Percentiles rank a stretch among this genome's conserved stretches.
Evolutionary conservation across 805 yeast species (phyloP).

Genomic region (Schwanniomyces pseudopolymorphus): DNA sequence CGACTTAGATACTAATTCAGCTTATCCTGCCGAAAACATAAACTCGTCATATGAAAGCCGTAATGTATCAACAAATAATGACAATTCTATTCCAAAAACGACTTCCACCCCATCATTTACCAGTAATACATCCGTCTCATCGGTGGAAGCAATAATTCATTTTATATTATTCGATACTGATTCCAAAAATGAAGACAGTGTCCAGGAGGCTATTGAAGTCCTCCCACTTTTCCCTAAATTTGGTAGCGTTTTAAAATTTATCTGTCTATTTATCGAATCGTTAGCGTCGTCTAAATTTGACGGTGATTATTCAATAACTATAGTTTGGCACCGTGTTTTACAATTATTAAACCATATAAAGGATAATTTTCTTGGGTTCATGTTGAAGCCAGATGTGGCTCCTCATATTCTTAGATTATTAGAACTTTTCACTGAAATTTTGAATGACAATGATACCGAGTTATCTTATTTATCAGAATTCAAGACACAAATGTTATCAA

Average conservation of each 20-base stretch:
- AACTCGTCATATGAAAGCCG: neutral
- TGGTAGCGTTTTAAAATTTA: conserved; percentile 23
- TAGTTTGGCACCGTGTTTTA: conserved; percentile 51
- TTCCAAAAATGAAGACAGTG: conserved; percentile 10
- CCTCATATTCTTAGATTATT: conserved; percentile 57
- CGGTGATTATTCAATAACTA: conserved; percentile 15
- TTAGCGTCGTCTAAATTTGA: conserved; percentile 9
- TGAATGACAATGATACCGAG: conserved; percentile 6
- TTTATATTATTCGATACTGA: conserved; percentile 44
- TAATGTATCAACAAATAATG: neutral
- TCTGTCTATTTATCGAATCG: conserved; percentile 9
- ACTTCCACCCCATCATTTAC: conserved; percentile 1
- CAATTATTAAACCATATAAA: conserved; percentile 55
- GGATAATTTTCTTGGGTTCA: conserved; percentile 64
- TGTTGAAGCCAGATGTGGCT: conserved; percentile 62
- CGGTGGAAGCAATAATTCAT: conserved; percentile 76
- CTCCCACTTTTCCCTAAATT: conserved; percentile 39
- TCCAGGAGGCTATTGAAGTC: conserved; percentile 21
- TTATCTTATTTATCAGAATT: conserved; percentile 45
- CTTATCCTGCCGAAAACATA: neutral
- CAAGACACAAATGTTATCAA: conserved; percentile 50
- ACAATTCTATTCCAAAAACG: neutral
- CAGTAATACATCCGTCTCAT: conserved; percentile 42
- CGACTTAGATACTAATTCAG: neutral
- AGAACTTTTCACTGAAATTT: conserved; percentile 29